phyloP scores from a whole-genome alignment of 495 filamentous ascomycete genomes.

The Penicillium dipodomyicola region DNA sequence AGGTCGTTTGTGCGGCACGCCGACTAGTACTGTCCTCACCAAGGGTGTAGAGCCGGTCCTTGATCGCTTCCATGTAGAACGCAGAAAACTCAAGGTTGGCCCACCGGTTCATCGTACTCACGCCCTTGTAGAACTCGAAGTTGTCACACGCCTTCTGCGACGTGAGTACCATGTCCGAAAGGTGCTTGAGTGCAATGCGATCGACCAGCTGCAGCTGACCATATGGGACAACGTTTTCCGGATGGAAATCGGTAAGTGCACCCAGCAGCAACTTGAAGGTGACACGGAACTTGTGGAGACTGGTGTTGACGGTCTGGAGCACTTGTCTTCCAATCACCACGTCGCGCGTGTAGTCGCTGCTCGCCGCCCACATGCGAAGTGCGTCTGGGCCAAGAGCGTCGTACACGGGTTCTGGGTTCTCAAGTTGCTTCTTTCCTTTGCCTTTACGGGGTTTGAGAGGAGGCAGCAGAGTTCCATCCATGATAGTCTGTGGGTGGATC shows the following conservation, averaged over 20 bases:
- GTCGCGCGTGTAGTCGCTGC: slow-evolving; percentile 86
- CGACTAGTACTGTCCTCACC: slow-evolving; percentile 54
- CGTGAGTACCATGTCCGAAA: slow-evolving; percentile 57
- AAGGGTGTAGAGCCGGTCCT: slow-evolving; percentile 85
- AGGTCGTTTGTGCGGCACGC: slow-evolving; percentile 59
- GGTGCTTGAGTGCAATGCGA: slow-evolving; percentile 71
- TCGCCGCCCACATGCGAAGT: slow-evolving; percentile 88
- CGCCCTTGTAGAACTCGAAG: slow-evolving; percentile 80
- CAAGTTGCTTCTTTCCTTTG: slow-evolving; percentile 49
- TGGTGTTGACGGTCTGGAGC: slow-evolving; percentile 68
- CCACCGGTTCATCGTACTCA: slow-evolving; percentile 72
- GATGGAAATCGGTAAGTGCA: slow-evolving; percentile 62
- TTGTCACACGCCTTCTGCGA: slow-evolving; percentile 62
- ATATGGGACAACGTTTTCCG: slow-evolving; percentile 37
- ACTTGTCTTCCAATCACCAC: slow-evolving; percentile 73
- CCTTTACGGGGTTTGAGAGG: slow-evolving; percentile 54
- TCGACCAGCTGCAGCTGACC: slow-evolving; percentile 55
- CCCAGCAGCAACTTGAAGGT: slow-evolving; percentile 88
- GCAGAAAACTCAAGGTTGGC: slow-evolving; percentile 78
- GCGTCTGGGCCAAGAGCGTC: slow-evolving; percentile 75
- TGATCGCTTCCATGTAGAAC: slow-evolving; percentile 89
- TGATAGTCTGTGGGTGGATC: slow-evolving; percentile 76
- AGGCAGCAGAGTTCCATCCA: slow-evolving; percentile 70
- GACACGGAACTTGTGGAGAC: slow-evolving; percentile 78
- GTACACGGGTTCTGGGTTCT: slow-evolving; percentile 47